phyloP scores from a whole-genome alignment of 352 stramenopile species.

The Halophytophthora polymorphica region DNA sequence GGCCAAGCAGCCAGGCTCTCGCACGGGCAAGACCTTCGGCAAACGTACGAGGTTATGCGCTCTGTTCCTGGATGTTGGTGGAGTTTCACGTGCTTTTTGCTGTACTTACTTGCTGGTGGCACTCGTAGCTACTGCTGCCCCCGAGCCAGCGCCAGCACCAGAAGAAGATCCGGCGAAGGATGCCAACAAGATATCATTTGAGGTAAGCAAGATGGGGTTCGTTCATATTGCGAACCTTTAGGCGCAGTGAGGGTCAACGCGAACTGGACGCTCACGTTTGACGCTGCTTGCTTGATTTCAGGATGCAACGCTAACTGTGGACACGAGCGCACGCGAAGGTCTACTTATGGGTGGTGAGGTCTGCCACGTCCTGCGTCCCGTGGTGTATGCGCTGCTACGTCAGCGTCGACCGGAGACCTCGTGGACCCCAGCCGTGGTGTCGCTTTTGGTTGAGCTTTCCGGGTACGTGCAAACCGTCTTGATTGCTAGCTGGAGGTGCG shows the following conservation, averaged over 20 bases:
- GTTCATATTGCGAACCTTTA: not conserved
- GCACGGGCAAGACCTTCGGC: slow-evolving; percentile 70
- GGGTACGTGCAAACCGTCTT: slow-evolving; percentile 30
- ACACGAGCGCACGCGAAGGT: slow-evolving; percentile 31
- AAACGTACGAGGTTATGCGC: slow-evolving; percentile 25
- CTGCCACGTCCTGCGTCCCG: slow-evolving; percentile 72
- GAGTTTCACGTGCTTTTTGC: not conserved
- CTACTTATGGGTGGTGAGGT: slow-evolving; percentile 64
- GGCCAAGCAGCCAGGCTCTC: slow-evolving; percentile 51
- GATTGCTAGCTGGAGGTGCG: not conserved
- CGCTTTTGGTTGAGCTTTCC: slow-evolving; percentile 56
- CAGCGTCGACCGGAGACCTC: slow-evolving; percentile 50
- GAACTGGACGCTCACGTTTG: too few species aligned
- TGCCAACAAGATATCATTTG: slow-evolving; percentile 52
- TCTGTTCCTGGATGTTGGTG: not conserved
- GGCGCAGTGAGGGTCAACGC: too few species aligned
- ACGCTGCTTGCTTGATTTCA: slow-evolving; percentile 11
- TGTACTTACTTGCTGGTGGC: slow-evolving; percentile 6
- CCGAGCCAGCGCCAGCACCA: slow-evolving; percentile 21
- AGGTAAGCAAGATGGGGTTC: slow-evolving; percentile 21
- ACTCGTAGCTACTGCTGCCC: slow-evolving; percentile 6
- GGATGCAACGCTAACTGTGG: slow-evolving; percentile 47
- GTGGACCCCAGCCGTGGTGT: slow-evolving; percentile 56
- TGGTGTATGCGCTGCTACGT: slow-evolving; percentile 70
- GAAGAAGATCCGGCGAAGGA: slow-evolving; percentile 24